Conservation (phyloP, 1,139 yeast genomes). For the Spathaspora sp. region DNA sequence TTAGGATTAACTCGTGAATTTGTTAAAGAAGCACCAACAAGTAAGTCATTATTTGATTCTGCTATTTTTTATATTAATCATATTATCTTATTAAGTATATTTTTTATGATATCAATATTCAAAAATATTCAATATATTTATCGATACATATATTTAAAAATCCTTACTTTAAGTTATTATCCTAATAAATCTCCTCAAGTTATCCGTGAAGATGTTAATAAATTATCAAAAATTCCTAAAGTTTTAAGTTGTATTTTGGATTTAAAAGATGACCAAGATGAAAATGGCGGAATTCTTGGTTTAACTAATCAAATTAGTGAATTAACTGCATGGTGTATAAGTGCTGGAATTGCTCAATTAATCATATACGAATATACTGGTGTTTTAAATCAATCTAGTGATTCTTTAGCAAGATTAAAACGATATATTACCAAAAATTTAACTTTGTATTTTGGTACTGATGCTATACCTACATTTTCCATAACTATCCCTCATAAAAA, state of each 20-base stretch:
- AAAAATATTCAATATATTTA: slow-evolving; percentile 53
- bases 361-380: slow-evolving; percentile 84
- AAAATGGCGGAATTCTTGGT: slow-evolving; percentile 87
- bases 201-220: slow-evolving; percentile 78
- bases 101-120: slow-evolving; percentile 54
- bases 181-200: slow-evolving; percentile 85
- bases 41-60: slow-evolving; percentile 7
- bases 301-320: slow-evolving; percentile 76
- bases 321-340: slow-evolving; percentile 80
- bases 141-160: slow-evolving; percentile 56
- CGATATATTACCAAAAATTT: slow-evolving; percentile 61
- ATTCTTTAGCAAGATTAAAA: slow-evolving; percentile 55
- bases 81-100: slow-evolving; percentile 49
- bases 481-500: slow-evolving; percentile 65
- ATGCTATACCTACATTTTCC: slow-evolving; percentile 59
- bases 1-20: slow-evolving; percentile 11
- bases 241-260: slow-evolving; percentile 72
- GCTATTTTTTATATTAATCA: slow-evolving; percentile 20
- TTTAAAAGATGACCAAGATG: slow-evolving; percentile 72
- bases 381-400: slow-evolving; percentile 40
- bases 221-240: slow-evolving; percentile 73
- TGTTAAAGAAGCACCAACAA: slow-evolving; percentile 5
- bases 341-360: slow-evolving; percentile 74
- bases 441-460: slow-evolving; percentile 72
- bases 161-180: slow-evolving; percentile 66